These are phyloP conservation scores for Stephania yunnanensis DNA, from an alignment of 164 flowering plant species.

Conservation along the genomic window DNA sequence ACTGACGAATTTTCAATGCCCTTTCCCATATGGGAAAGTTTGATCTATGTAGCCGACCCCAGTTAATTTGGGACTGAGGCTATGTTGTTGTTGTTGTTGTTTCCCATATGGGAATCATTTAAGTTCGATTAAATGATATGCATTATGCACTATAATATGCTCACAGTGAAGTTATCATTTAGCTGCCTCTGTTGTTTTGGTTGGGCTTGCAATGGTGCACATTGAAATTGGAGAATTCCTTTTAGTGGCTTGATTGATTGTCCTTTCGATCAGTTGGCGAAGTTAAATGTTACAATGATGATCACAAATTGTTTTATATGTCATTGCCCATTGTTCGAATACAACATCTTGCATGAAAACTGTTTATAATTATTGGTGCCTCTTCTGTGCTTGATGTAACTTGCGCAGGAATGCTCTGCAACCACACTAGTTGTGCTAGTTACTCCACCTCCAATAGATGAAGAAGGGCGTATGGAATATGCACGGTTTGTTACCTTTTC, in stretches of 20 bases:
- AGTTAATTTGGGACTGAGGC: too few relatives aligned
- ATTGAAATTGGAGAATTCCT: background rate
- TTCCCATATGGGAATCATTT: too few relatives aligned
- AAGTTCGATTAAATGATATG: too few relatives aligned
- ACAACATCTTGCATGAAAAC: background rate
- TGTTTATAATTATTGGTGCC: background rate
- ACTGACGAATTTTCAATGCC: too few relatives aligned
- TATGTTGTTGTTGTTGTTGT: too few relatives aligned
- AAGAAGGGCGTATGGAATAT: constrained; percentile 52
- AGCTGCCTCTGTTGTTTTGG: too few relatives aligned
- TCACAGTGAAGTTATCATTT: too few relatives aligned
- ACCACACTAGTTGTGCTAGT: constrained; percentile 53
- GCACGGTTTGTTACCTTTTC: constrained; percentile 37
- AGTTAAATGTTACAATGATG: constrained; percentile 67
- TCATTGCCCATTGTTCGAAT: constrained; percentile 9
- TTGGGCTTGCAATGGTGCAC: too few relatives aligned
- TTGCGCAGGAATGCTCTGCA: constrained; percentile 51
- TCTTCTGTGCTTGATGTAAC: background rate
- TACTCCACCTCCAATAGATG: constrained; percentile 82
- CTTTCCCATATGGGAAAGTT: too few relatives aligned
- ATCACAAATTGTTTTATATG: constrained; percentile 53
- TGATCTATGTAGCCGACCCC: too few relatives aligned
- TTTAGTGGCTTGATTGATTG: background rate
- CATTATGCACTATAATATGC: too few relatives aligned
- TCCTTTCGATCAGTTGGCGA: background rate